Evolutionary conservation across 495 filamentous ascomycete species (phyloP), one percentile per base, ranked within the genome.

Genomic region (Xylaria longipes): DNA sequence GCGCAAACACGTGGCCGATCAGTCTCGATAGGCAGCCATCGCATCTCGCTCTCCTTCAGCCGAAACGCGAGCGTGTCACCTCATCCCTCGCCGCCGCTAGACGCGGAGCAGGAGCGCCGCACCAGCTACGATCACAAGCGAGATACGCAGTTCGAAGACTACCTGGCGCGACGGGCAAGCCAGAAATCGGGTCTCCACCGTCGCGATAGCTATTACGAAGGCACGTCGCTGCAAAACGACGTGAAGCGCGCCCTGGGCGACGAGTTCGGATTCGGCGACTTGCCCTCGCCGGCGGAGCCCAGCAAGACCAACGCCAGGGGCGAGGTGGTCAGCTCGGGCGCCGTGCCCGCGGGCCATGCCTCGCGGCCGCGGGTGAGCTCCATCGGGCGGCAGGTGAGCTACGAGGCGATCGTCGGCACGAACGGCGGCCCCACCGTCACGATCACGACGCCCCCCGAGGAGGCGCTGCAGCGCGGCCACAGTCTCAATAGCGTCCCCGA

Each of bases 231-330:
- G 3, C 80, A 81, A 22, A 35, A 52, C 22, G 77, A 82, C 43
- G 72, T 83, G 25, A 79, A 82, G 31, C 75, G 73, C 43, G 79
- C 79, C 1, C 63, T 85, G 14, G 78, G 79, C 8, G 74, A 73
- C 45, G 84, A 83, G 66, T 82, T 84, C 54, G 82, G 84, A 3
- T 85, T 83, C 78, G 57, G 54, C 58, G 74, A 73, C 22, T 5
- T 52, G 22, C 57, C 43, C 11, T 14, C 57, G 50, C 35, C 50
- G 1, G 68, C 68, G 7, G 64, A 67, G 33, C 41, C 48, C 2
- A 62, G 41, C 12, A 64, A 63, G 22, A 57, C 41, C 29, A 58
- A 46, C 1, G 46, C 54, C 3, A 64, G 66, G 29, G 70, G 76
- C 15, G 76, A 72, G 41, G 65, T 73, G 0, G 41, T 78, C 31